These are phyloP conservation scores for Cerioporus squamosus DNA, from an alignment of 1,284 basidiomycete genomes.

Conservation along the genomic window DNA sequence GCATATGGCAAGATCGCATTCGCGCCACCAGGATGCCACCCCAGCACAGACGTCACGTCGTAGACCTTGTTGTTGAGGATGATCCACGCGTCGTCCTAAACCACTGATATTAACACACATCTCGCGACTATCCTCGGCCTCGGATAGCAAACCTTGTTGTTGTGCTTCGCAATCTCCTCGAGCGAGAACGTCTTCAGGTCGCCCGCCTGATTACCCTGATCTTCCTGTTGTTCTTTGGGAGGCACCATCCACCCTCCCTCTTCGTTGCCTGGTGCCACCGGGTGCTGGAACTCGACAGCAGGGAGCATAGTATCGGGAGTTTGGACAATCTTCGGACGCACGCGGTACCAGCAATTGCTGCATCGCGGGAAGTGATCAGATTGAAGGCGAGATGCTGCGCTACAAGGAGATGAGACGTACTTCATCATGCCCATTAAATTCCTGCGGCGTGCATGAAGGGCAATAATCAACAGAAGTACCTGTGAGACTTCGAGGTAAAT, in stretches of 20 bases:
- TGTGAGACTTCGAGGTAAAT: too few relatives aligned
- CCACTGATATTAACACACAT: neutral
- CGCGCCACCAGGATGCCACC: conserved; percentile 29
- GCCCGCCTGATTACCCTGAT: neutral
- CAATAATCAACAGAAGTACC: neutral
- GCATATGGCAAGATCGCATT: conserved; percentile 25
- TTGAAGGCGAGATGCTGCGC: neutral
- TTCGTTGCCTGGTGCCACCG: conserved; percentile 25
- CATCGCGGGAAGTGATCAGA: neutral
- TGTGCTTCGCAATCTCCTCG: conserved; percentile 29
- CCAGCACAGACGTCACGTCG: conserved; percentile 28
- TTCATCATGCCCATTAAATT: conserved; percentile 30
- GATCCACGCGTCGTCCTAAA: conserved; percentile 31
- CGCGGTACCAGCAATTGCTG: conserved; percentile 31
- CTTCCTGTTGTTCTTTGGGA: neutral
- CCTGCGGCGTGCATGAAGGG: conserved; percentile 9
- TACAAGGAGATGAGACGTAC: conserved; percentile 9
- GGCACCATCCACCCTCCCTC: conserved; percentile 30
- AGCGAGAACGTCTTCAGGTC: conserved; percentile 19
- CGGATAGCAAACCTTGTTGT: conserved; percentile 15
- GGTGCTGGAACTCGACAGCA: conserved; percentile 24
- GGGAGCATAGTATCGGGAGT: conserved; percentile 7
- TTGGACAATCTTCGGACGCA: conserved; percentile 17
- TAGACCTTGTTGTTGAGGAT: conserved; percentile 32
- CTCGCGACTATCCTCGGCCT: neutral